Base-by-base conservation (phyloP, 2,329 filamentous ascomycete genomes). In the Microascus cirrosus region DNA sequence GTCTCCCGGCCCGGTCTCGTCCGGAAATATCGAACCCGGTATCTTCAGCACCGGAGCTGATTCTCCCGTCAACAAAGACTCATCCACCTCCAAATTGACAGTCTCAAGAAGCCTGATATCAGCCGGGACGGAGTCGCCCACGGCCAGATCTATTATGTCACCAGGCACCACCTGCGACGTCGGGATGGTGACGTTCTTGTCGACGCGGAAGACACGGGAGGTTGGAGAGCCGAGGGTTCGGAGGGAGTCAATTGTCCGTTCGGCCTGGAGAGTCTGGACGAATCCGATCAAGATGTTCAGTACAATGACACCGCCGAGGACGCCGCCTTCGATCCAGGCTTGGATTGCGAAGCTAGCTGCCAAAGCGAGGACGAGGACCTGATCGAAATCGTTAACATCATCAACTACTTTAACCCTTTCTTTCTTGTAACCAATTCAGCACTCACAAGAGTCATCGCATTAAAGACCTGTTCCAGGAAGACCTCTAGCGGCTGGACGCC, bases 21-120 rank as follows among this genome's bases (percentile, higher is more conserved):
- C 65, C 34, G 66, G 61, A 36, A 77, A 76, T 25, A 75, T 74
- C 22, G 68, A 66, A 24, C 72, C 67, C 5, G 75, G 66, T 63
- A 79, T 72, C 70, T 86, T 81, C 66, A 73, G 74, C 1, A 83
- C 78, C 20, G 83, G 82, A 0, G 84, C 71, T 10, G 83, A 84
- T 67, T 86, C 83, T 54, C 83, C 83, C 1, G 83, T 86, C 13
- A 86, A 74, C 20, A 84, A 74, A 1, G 82, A 81, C 66, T 86
- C 83, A 60, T 90, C 85, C 61, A 83, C 86, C 63, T 85, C 83
- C 48, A 85, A 78, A 67, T 88, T 87, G 72, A 86, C 78, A 28
- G 75, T 78, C 61, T 84, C 79, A 45, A 83, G 62, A 2, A 79
- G 65, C 55, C 81, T 74, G 7, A 85, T 67, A 63, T 85, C 83